These are phyloP conservation scores for Bauhinia variegata DNA, from an alignment of 306 rosid species.

Conservation along the genomic window DNA sequence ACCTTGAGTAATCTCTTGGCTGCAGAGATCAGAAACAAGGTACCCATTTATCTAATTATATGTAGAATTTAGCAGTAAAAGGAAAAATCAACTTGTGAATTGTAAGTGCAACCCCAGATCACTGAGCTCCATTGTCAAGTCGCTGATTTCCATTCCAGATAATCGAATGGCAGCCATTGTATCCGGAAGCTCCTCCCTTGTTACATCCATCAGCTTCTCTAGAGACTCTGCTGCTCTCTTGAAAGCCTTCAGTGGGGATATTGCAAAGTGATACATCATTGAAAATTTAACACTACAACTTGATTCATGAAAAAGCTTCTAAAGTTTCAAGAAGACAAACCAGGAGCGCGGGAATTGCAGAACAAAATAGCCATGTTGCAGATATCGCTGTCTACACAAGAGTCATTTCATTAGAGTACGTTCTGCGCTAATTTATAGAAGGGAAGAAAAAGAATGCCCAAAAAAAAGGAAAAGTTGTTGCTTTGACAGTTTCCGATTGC, in stretches of 20 bases:
- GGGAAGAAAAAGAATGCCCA: too few species aligned
- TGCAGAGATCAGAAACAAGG: slow-evolving; percentile 37
- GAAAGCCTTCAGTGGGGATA: slow-evolving; percentile 67
- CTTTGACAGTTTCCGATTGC: background rate
- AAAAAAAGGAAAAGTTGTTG: too few species aligned
- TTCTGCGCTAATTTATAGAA: background rate
- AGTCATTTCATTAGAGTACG: background rate
- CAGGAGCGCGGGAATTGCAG: slow-evolving; percentile 91
- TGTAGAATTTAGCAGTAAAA: background rate
- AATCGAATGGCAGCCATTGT: slow-evolving; percentile 88
- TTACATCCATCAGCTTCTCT: slow-evolving; percentile 84
- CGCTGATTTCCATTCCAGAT: slow-evolving; percentile 97
- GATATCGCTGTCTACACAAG: slow-evolving; percentile 68
- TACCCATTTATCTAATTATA: slow-evolving; percentile 10
- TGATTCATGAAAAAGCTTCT: background rate
- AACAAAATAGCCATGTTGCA: slow-evolving; percentile 81
- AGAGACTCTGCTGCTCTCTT: slow-evolving; percentile 85
- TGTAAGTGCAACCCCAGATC: slow-evolving; percentile 64
- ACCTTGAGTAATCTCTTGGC: slow-evolving; percentile 87
- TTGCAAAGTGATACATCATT: background rate
- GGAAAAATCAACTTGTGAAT: background rate
- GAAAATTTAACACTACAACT: slow-evolving; percentile 1
- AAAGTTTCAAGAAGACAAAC: slow-evolving; percentile 49
- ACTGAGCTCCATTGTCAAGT: slow-evolving; percentile 82
- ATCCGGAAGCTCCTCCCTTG: slow-evolving; percentile 89